These are phyloP conservation scores for Claviceps arundinis DNA, from an alignment of 2,329 filamentous ascomycete genomes.

Conservation along the genomic window DNA sequence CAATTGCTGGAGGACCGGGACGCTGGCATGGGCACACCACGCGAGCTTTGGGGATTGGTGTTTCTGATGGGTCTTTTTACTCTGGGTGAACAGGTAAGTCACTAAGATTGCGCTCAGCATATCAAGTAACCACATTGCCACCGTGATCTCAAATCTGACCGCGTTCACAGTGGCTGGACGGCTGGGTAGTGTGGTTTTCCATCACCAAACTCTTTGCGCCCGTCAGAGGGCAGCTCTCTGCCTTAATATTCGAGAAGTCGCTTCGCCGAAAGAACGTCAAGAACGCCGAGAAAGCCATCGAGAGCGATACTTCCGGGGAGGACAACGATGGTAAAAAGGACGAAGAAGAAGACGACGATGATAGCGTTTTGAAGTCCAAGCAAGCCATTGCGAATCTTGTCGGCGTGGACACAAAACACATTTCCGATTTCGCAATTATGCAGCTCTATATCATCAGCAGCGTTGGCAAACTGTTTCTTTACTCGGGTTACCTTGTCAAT, in stretches of 20 bases:
- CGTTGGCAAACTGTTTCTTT: slow-evolving; percentile 49
- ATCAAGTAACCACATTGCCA: not conserved
- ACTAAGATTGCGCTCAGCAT: not conserved
- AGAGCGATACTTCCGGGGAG: slow-evolving; percentile 18
- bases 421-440: slow-evolving; percentile 54
- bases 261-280: slow-evolving; percentile 69
- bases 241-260: slow-evolving; percentile 64
- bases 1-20: slow-evolving; percentile 45
- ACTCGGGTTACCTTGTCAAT: slow-evolving; percentile 50
- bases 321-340: slow-evolving; percentile 24
- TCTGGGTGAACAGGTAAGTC: slow-evolving; percentile 32
- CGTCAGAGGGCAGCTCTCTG: slow-evolving; percentile 54
- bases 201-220: slow-evolving; percentile 51
- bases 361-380: slow-evolving; percentile 36
- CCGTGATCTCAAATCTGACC: slow-evolving; percentile 1
- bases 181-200: slow-evolving; percentile 53
- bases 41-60: slow-evolving; percentile 55
- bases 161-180: slow-evolving; percentile 39
- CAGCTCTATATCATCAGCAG: slow-evolving; percentile 53
- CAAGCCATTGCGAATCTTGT: slow-evolving; percentile 68
- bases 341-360: slow-evolving; percentile 36
- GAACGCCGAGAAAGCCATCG: slow-evolving; percentile 35
- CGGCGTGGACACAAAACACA: slow-evolving; percentile 58
- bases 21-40: slow-evolving; percentile 28
- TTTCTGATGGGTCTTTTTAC: slow-evolving; percentile 47